Conservation (phyloP, 1,284 basidiomycete species). For the Tranzscheliella williamsii region DNA sequence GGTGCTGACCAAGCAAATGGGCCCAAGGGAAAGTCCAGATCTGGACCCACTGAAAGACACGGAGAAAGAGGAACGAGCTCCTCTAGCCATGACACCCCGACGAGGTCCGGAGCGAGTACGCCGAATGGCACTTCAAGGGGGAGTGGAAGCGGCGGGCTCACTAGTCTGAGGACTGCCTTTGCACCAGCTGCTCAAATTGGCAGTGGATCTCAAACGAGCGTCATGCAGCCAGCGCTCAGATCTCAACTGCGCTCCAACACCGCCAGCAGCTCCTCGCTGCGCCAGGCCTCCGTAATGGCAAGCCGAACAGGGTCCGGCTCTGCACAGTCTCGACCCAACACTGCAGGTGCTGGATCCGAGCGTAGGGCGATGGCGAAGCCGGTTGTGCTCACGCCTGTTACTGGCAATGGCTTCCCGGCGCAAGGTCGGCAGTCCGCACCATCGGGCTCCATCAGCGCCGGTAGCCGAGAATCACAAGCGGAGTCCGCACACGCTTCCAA, state of each 20-base stretch:
- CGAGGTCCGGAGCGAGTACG: constrained; percentile 24
- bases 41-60: no score
- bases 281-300: neutral
- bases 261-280: constrained; percentile 33
- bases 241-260: constrained; percentile 11
- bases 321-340: neutral
- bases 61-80: no score
- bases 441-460: no score
- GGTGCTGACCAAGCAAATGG: neutral
- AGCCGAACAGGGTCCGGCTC: neutral
- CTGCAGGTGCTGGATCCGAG: no score
- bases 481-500: no score
- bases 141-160: constrained; percentile 8
- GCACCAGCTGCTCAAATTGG: constrained; percentile 14
- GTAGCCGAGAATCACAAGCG: no score
- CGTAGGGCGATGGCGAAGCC: no score
- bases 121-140: constrained; percentile 21
- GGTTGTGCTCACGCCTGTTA: no score
- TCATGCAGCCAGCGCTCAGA: constrained; percentile 31
- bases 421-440: no score
- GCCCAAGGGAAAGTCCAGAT: no score
- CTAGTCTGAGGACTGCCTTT: constrained; percentile 20
- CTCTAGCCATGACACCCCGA: constrained; percentile 9
- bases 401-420: no score
- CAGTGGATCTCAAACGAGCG: constrained; percentile 17